Evolutionary conservation across 768 basidiomycete genomes (phyloP).

Genomic region (Suillus ampliporus): DNA sequence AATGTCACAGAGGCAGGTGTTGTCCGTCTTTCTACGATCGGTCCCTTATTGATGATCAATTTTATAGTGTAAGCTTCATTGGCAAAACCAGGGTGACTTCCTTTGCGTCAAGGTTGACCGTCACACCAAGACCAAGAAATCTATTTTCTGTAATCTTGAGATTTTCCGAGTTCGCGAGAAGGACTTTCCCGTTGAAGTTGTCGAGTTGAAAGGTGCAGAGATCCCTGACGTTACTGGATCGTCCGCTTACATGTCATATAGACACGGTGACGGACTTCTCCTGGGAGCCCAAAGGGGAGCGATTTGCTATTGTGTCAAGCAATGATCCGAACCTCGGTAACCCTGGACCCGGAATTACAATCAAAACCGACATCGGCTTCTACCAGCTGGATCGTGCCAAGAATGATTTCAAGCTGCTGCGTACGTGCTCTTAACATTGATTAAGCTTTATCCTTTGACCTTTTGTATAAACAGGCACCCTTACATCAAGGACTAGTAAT

Average conservation of each 20-base stretch:
- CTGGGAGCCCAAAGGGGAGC: conserved; percentile 98
- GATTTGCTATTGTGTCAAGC: conserved; percentile 95
- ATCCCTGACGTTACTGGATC: conserved; percentile 10
- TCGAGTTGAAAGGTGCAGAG: conserved; percentile 87
- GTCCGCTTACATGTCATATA: conserved; percentile 33
- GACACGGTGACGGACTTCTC: conserved; percentile 96
- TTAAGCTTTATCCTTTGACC: conserved; percentile 6
- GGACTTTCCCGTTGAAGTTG: conserved; percentile 95
- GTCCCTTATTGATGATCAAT: conserved; percentile 7
- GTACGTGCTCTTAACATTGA: conserved; percentile 48
- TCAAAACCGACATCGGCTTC: conserved; percentile 96
- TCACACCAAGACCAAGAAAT: conserved; percentile 98
- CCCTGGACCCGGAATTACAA: conserved; percentile 87
- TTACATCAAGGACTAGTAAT: conserved; percentile 86
- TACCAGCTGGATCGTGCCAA: conserved; percentile 92
- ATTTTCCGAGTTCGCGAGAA: conserved; percentile 98
- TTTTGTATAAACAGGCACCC: conserved; percentile 55
- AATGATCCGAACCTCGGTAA: conserved; percentile 93
- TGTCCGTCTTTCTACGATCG: conserved; percentile 8
- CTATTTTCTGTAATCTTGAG: conserved; percentile 97
- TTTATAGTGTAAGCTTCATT: conserved; percentile 90
- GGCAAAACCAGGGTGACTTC: conserved; percentile 99
- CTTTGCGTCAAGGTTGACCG: conserved; percentile 99
- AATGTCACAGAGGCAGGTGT: conserved; percentile 90
- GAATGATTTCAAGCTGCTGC: conserved; percentile 92